phyloP scores from a whole-genome alignment of 2,329 filamentous ascomycete genomes.

The Xylariomycetidae sp. region DNA sequence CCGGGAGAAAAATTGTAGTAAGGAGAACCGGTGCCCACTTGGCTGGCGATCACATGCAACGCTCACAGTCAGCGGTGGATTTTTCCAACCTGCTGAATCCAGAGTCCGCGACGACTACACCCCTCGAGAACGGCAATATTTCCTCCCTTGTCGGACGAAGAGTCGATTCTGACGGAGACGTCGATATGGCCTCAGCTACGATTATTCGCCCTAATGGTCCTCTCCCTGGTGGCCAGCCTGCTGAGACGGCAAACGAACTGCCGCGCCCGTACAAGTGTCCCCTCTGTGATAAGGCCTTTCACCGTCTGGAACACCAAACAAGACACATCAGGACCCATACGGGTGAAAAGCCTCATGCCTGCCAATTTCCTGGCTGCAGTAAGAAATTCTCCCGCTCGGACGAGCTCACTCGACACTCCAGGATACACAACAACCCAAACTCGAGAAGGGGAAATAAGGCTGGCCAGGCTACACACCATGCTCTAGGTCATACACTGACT shows the following conservation, averaged over 20 bases:
- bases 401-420: constrained; percentile 91
- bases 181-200: constrained; percentile 51
- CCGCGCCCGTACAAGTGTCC: constrained; percentile 98
- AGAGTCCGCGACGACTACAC: constrained; percentile 35
- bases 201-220: constrained; percentile 60
- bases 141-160: constrained; percentile 21
- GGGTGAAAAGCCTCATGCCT: constrained; percentile 95
- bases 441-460: constrained; percentile 89
- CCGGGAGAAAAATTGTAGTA: constrained; percentile 1
- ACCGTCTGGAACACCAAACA: constrained; percentile 91
- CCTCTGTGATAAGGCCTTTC: constrained; percentile 96
- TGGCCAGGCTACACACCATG: constrained; percentile 39
- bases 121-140: constrained; percentile 24
- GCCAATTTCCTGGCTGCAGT: constrained; percentile 90
- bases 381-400: constrained; percentile 97
- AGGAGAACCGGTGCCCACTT: constrained; percentile 20
- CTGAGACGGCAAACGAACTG: constrained; percentile 64
- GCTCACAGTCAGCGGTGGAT: constrained; percentile 67
- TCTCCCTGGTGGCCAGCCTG: constrained; percentile 55
- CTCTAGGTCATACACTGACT: constrained; percentile 41
- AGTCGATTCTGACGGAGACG: constrained; percentile 29
- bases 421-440: constrained; percentile 99
- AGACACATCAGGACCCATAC: constrained; percentile 94
- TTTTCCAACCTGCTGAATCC: constrained; percentile 73
- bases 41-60: constrained; percentile 65